Conservation (phyloP, 2,329 filamentous ascomycete species). For the Fusarium liriodendri region DNA sequence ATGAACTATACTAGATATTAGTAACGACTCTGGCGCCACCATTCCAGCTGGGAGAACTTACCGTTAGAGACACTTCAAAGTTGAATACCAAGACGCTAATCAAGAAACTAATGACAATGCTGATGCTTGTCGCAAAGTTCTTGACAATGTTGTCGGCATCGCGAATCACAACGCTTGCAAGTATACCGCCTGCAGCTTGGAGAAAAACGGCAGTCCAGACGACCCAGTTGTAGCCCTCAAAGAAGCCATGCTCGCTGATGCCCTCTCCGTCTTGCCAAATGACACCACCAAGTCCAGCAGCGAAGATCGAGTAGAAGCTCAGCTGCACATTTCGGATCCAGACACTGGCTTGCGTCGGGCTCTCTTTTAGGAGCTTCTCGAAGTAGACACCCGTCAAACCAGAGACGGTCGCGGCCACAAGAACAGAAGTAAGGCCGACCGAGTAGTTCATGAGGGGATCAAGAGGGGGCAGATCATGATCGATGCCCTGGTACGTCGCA, state of each 20-base stretch:
- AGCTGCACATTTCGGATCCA: constrained; percentile 97
- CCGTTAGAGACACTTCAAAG: constrained; percentile 77
- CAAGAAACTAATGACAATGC: constrained; percentile 87
- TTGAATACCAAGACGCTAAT: constrained; percentile 89
- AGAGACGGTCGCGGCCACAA: constrained; percentile 82
- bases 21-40: background rate
- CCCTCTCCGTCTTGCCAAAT: constrained; percentile 87
- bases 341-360: constrained; percentile 78
- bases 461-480: constrained; percentile 63
- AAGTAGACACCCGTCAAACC: constrained; percentile 89
- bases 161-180: constrained; percentile 64
- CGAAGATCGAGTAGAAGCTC: constrained; percentile 93
- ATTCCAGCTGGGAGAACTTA: constrained; percentile 58
- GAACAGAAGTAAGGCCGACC: constrained; percentile 81
- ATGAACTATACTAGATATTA: constrained; percentile 71
- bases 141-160: constrained; percentile 80
- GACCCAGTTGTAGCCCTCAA: constrained; percentile 91
- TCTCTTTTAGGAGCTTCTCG: constrained; percentile 92
- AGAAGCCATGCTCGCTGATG: constrained; percentile 88
- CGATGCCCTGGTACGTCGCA: constrained; percentile 91
- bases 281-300: constrained; percentile 87
- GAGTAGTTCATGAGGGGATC: constrained; percentile 77
- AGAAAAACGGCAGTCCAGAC: constrained; percentile 88
- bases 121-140: constrained; percentile 93
- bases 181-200: constrained; percentile 85